phyloP scores from a whole-genome alignment of 192 early-diverging fungal genomes.

The Coemansia sp. region DNA sequence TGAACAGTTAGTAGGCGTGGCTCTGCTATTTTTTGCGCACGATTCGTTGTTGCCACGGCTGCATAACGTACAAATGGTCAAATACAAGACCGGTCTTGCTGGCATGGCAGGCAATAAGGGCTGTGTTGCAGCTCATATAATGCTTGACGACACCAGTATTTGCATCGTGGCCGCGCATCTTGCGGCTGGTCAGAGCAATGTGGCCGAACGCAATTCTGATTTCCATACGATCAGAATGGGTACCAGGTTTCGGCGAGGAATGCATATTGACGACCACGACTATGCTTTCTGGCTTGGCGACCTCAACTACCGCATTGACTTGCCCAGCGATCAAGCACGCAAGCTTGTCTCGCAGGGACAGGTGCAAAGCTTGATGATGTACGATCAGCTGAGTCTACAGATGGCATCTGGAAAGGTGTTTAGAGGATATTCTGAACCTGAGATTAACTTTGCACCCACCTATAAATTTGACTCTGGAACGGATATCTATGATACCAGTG shows the following conservation, averaged over 20 bases:
- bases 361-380: constrained; percentile 54
- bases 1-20: constrained; percentile 86
- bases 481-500: constrained; percentile 85
- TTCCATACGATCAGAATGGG: constrained; percentile 77
- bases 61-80: constrained; percentile 77
- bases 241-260: constrained; percentile 70
- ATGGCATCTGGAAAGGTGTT: constrained; percentile 68
- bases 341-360: constrained; percentile 42
- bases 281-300: constrained; percentile 87
- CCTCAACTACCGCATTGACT: constrained; percentile 86
- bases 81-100: constrained; percentile 90
- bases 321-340: constrained; percentile 69
- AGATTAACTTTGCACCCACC: constrained; percentile 86
- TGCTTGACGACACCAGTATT: constrained; percentile 81
- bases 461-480: constrained; percentile 93
- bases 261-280: constrained; percentile 73
- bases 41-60: constrained; percentile 66
- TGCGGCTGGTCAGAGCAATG: constrained; percentile 75
- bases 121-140: constrained; percentile 86
- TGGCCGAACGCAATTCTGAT: constrained; percentile 82
- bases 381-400: constrained; percentile 65
- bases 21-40: constrained; percentile 84
- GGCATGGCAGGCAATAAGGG: constrained; percentile 99
- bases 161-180: constrained; percentile 94
- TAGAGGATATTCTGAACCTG: constrained; percentile 74